Evolutionary conservation across 139 green algal genomes (phyloP), one percentile per base, ranked within the genome.

Genomic region (Trebouxia sp.): DNA sequence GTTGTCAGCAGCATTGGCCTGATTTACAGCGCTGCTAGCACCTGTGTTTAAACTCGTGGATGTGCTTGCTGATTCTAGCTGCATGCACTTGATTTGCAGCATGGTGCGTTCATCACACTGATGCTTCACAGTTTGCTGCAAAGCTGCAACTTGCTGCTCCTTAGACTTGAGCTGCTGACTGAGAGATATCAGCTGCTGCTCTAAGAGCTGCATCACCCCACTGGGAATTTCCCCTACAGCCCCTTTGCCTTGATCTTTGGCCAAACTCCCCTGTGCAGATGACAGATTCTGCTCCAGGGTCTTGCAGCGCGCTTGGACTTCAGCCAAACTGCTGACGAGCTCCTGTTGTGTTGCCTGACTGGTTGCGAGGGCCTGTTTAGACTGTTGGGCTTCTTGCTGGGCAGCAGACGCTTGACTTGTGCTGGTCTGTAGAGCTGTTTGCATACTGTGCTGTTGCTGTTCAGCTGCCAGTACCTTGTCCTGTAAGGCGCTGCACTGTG

Each of bases 81-180:
- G 62, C 62, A 45, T 72, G 62, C 28, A 28, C 32, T 72, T 72
- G 62, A 72, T 72, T 5, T 72, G 62, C 62, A 72, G 42, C 35
- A 43, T n/a, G 5, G 62, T 77, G 43, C 69, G 69, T 26, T 77
- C 69, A 37, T 77, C 43, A 53, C 69, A 77, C 22, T 77, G 41
- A 24, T 77, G 69, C 42, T 77, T 39, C 69, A 77, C 69, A 28
- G 69, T 77, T 41, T 77, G 39, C 12, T 77, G 69, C 69, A 77
- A 37, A 37, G 43, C n/a, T 37, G 24, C 69, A 56, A 77, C 26
- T n/a, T 51, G 41, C 24, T 51, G 41, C 12, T 77, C 69, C 41
- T 56, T 77, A 8, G 38, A 17, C 20, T 24, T 77, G 20, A 77
- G 7, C 11, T 56, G n/a, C 26, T 26, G 10, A 38, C 41, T 77